Evolutionary conservation across 1,139 yeast genomes (phyloP), one percentile per base, ranked within the genome.

Genomic region (Lodderomyces parapsilosis): DNA sequence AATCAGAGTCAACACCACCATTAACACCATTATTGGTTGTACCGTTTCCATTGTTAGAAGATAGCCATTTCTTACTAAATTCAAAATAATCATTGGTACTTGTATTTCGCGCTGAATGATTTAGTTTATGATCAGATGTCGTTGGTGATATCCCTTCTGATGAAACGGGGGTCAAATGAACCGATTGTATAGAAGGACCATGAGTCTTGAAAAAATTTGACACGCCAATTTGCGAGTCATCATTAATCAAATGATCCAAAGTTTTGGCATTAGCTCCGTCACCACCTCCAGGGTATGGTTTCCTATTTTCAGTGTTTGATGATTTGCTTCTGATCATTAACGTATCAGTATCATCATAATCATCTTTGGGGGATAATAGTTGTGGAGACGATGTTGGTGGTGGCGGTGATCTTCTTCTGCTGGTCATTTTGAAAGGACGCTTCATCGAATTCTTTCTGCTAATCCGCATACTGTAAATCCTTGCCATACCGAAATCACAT

Each of bases 401-500:
- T 3, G 28, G 17, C 23, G 31, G 5, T 3, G 13, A 5, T 34
- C 18, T 18, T 28, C 40, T 31, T 11, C 39, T 37, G 8, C 40
- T 22, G 11, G 20, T 39, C 10, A 23, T 37, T n/a, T 28, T 14
- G 23, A 28, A 31, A 8, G 36, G 13, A 30, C 45, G 32, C 40
- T 42, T 44, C 35, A 46, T 43, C n/a, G 68, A 62, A 17, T 60
- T 48, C 25, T 56, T 54, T 38, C 71, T 54, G 39, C 65, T 58
- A 18, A 65, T 45, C 31, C 73, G 55, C 11, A 61, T 52, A 32
- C 64, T 63, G 49, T 62, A 67, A 7, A 67, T 65, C 38, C 71
- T 56, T 43, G 74, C 69, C 95, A 90, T 88, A 4, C 98, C 98
- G 66, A 90, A 90, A 64, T 90, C 98, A 65, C 96, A 88, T 7